Conservation (phyloP, 768 basidiomycete genomes). For the Psilocybe cubensis region DNA sequence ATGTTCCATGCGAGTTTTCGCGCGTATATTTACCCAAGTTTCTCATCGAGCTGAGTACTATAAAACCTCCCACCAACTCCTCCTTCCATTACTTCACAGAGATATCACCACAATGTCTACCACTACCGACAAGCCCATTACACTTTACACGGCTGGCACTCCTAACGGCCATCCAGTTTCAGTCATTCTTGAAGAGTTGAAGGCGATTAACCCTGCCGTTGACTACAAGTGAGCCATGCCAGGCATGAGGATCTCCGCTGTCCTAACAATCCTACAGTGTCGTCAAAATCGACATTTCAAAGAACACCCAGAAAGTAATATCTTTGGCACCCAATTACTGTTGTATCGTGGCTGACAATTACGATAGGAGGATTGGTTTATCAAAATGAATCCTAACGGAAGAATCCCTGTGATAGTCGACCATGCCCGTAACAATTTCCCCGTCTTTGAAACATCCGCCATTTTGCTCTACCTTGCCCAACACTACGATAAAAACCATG, state of each 20-base stretch:
- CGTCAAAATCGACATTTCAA: slow-evolving; percentile 57
- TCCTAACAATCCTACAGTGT: slow-evolving; percentile 32
- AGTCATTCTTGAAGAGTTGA: slow-evolving; percentile 68
- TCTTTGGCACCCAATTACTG: neutral
- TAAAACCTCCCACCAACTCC: neutral
- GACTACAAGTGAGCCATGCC: slow-evolving; percentile 52
- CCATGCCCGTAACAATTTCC: slow-evolving; percentile 60
- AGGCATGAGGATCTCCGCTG: neutral
- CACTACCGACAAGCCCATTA: slow-evolving; percentile 41
- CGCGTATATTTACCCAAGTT: neutral
- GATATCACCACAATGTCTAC: slow-evolving; percentile 29
- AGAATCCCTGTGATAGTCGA: slow-evolving; percentile 73
- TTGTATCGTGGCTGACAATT: neutral
- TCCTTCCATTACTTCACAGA: neutral
- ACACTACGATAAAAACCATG: slow-evolving; percentile 77
- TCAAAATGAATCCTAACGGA: slow-evolving; percentile 74
- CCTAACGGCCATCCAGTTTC: slow-evolving; percentile 61
- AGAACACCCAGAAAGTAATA: slow-evolving; percentile 73
- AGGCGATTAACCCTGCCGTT: slow-evolving; percentile 48
- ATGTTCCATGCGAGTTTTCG: neutral
- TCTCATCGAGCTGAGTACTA: neutral
- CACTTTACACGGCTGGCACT: slow-evolving; percentile 58
- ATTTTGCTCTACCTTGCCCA: slow-evolving; percentile 84
- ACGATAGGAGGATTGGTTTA: slow-evolving; percentile 66
- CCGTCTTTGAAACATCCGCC: slow-evolving; percentile 78